Base-by-base conservation (phyloP, 1,284 basidiomycete species). In the Vanrija pseudolonga region DNA sequence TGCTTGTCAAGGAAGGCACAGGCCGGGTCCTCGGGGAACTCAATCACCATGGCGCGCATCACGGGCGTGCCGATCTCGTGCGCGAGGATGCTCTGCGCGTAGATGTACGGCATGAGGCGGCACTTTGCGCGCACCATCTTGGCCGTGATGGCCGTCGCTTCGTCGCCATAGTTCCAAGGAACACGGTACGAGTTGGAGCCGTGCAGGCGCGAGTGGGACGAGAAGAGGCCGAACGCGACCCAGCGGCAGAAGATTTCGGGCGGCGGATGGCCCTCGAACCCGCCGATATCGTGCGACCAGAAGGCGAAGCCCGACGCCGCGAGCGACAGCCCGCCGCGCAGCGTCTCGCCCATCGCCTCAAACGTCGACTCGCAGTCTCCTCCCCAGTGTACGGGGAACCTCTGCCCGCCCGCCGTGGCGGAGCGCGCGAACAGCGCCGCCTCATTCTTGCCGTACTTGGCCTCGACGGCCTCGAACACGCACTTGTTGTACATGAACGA, bases 321-420 rank as follows among this genome's bases (percentile, higher is more conserved):
- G 58, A 88, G 72, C 48, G 84, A 85, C 28, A 88, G 74, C 11
- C 82, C 82, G 8, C 87, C 86, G 6, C 86, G 80, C 39, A 88
- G 75, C 0, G 85, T 83, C 73, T 88, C 86, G 0, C 83, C 84
- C 86, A 89, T 88, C 4, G 85, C 87, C 66, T 87, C 85, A 73
- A 83, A 88, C 0, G 85, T 86, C 15, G 84, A 85, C 69, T 88
- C 86, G 71, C 85, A 87, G 60, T 89, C 86, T 3, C 86, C 86
- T 26, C 86, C 85, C 86, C 86, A 88, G 56, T 74, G 72, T 2
- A 62, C 53, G 8, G 71, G 72, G 61, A 66, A 85, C 78, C 85
- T 77, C 74, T 88, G 86, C 6, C 86, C 85, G 39, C 86, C 86
- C 7, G 82, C 82, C 18, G 83, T 81, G 0, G 85, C 81, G 7